Evolutionary conservation across 148 eudicot species (phyloP).

Genomic region (Gaultheria prostrata): DNA sequence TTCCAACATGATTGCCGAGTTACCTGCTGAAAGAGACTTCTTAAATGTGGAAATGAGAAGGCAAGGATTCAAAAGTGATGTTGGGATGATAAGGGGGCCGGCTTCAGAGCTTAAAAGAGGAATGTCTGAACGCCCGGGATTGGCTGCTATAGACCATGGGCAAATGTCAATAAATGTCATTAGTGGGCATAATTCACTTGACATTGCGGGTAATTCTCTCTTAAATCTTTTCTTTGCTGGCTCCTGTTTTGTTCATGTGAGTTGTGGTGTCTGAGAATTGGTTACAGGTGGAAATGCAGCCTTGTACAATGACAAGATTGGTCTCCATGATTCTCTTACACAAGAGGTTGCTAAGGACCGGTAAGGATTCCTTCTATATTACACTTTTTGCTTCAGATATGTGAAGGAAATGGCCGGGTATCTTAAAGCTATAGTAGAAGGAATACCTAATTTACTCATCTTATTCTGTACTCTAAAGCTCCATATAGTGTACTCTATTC

Average conservation of each 20-base stretch:
- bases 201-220: constrained; percentile 50
- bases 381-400: not conserved
- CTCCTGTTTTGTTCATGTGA: constrained; percentile 8
- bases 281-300: constrained; percentile 50
- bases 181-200: constrained; percentile 45
- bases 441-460: no score
- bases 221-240: not conserved
- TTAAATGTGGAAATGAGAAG: constrained; percentile 34
- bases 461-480: not conserved
- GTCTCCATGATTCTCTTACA: constrained; percentile 31
- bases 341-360: constrained; percentile 45
- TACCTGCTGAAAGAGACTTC: constrained; percentile 32
- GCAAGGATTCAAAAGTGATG: constrained; percentile 31
- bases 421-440: not conserved
- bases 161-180: constrained; percentile 38
- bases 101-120: constrained; percentile 40
- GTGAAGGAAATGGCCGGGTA: not conserved
- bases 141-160: constrained; percentile 33
- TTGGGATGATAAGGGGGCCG: constrained; percentile 34
- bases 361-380: constrained; percentile 26
- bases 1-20: constrained; percentile 32
- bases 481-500: no score
- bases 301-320: constrained; percentile 39
- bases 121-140: constrained; percentile 38
- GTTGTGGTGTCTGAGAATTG: constrained; percentile 14